phyloP scores from a whole-genome alignment of 257 asterid genomes.

The Penstemon eatonii region DNA sequence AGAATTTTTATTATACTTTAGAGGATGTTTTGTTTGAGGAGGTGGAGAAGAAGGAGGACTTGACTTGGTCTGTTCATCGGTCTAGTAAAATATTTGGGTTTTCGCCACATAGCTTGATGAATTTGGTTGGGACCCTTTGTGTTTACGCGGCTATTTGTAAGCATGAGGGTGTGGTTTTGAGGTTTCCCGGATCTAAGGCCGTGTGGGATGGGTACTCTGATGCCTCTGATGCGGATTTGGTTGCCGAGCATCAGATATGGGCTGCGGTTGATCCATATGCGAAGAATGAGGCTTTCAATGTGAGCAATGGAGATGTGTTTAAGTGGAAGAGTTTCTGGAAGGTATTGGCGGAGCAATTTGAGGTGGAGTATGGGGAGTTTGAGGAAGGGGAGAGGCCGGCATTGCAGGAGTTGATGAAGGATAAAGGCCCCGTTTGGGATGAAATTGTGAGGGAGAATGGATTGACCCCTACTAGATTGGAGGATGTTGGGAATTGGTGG shows the following conservation, averaged over 20 bases:
- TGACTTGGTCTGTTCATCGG: conserved; percentile 41
- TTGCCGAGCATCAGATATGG: conserved; percentile 41
- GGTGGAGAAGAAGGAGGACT: conserved; percentile 34
- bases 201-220: conserved; percentile 36
- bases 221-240: conserved; percentile 41
- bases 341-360: conserved; percentile 31
- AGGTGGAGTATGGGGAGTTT: conserved; percentile 20
- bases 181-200: conserved; percentile 36
- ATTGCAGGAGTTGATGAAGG: conserved; percentile 32
- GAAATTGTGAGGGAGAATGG: conserved; percentile 31
- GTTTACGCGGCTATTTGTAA: conserved; percentile 41
- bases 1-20: conserved; percentile 26
- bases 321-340: conserved; percentile 34
- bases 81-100: conserved; percentile 34
- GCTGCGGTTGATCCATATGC: conserved; percentile 34
- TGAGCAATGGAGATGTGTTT: conserved; percentile 43
- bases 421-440: conserved; percentile 31
- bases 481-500: conserved; percentile 38
- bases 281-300: conserved; percentile 38
- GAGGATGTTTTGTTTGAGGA: conserved; percentile 41
- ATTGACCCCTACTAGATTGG: conserved; percentile 17
- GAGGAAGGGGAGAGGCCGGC: conserved; percentile 26
- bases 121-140: conserved; percentile 28
- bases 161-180: conserved; percentile 33
- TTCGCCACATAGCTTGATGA: conserved; percentile 36